Conservation (phyloP, 2,329 filamentous ascomycete genomes). For the Colletotrichum acutatum region DNA sequence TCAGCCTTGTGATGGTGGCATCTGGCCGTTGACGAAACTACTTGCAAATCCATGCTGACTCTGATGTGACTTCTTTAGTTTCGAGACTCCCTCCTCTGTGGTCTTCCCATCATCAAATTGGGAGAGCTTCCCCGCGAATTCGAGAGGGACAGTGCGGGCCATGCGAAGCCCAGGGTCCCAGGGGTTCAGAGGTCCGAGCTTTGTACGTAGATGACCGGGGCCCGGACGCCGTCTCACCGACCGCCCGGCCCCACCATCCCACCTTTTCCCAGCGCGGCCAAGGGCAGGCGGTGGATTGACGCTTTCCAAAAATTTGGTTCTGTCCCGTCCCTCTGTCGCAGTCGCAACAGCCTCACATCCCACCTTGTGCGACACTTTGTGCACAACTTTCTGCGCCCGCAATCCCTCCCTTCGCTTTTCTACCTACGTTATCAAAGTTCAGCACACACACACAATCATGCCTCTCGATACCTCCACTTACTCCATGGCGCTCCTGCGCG, state of each 20-base stretch:
- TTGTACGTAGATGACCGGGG: neutral
- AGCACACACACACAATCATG: constrained; percentile 62
- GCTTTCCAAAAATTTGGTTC: constrained; percentile 30
- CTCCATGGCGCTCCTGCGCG: constrained; percentile 83
- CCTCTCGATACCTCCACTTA: constrained; percentile 96
- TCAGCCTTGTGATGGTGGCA: neutral
- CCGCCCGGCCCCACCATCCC: constrained; percentile 32
- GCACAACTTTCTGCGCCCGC: neutral
- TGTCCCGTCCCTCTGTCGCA: neutral
- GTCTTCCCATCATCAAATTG: neutral
- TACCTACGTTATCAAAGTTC: neutral
- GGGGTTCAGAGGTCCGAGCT: constrained; percentile 16
- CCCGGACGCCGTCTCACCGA: constrained; percentile 21
- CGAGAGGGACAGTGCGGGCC: constrained; percentile 18
- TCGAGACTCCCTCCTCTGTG: neutral
- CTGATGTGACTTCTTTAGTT: neutral
- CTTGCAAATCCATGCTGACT: constrained; percentile 14
- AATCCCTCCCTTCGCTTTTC: neutral
- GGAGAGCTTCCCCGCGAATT: constrained; percentile 29
- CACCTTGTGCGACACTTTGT: neutral
- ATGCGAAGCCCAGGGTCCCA: neutral
- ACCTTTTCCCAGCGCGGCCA: constrained; percentile 19
- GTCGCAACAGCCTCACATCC: neutral
- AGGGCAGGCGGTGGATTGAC: constrained; percentile 24
- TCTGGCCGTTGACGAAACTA: neutral